Evolutionary conservation across 2,329 filamentous ascomycete species (phyloP), one percentile per base, ranked within the genome.

Genomic region (Ophiocordyceps unilateralis): DNA sequence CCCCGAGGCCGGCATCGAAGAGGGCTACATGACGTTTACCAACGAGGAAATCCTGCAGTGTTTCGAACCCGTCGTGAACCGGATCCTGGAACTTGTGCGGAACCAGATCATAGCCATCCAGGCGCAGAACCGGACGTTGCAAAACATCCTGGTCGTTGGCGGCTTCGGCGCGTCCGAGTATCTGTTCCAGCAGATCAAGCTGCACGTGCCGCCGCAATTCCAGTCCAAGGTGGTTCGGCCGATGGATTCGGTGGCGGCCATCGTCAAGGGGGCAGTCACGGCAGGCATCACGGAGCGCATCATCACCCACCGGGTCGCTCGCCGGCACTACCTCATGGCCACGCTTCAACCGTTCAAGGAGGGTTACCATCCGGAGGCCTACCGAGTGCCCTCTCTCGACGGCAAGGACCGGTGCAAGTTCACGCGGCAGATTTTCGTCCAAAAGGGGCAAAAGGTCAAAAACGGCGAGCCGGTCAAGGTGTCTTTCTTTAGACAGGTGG

Each of bases 51-150:
- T 98, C 54, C 71, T 98, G 52, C 89, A 96, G 66, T 96, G 91
- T 68, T 98, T 96, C 61, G 89, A 96, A 69, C 91, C 91, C 12
- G 91, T 98, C 10, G 89, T 96, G 44, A 95, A 96, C 69, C 76
- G 91, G 45, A 96, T 98, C 58, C 67, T 96, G 53, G 91, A 96
- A 64, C 74, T 96, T 50, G 91, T 96, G 46, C 76, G 89, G 51
- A 96, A 96, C 65, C 91, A 98, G 65, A 96, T 98, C 62, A 95
- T 96, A 55, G 91, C 91, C 51, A 96, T 98, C 53, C 91, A 96
- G 66, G 89, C 89, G 6, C 91, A 96, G 65, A 96, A 95, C 70
- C 74, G 88, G 51, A 76, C 83, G 30, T 68, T 98, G 44, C 89
- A 96, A 71, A 96, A 95, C 59, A 91, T 98, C 43, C 70, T 98